A percentile compares a stretch with the other conserved stretches of the same genome.
These are phyloP conservation scores for Fusarium sp. DNA, from an alignment of 2,329 filamentous ascomycete species.

Conservation along the genomic window DNA sequence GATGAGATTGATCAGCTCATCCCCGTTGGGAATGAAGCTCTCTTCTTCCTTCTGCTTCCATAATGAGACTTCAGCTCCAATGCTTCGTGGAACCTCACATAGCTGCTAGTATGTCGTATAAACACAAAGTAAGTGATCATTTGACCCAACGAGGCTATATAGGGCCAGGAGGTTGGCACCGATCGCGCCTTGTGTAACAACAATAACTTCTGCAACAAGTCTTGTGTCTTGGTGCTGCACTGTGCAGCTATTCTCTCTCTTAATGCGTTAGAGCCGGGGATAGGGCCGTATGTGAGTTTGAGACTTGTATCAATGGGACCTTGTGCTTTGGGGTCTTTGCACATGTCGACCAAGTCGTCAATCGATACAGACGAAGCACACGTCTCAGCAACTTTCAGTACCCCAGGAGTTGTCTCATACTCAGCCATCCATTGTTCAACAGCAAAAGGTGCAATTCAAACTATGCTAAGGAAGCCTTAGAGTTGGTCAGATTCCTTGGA, in stretches of 20 bases:
- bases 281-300: constrained; percentile 78
- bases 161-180: constrained; percentile 85
- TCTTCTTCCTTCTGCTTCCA: constrained; percentile 76
- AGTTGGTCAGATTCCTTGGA: background rate
- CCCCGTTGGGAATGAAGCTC: constrained; percentile 73
- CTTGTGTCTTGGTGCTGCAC: constrained; percentile 67
- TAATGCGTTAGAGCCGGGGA: constrained; percentile 73
- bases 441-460: constrained; percentile 68
- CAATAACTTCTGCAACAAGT: constrained; percentile 66
- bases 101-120: constrained; percentile 90
- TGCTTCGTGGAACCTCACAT: constrained; percentile 76
- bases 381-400: constrained; percentile 81
- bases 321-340: constrained; percentile 59
- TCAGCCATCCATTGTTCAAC: constrained; percentile 79
- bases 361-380: constrained; percentile 81
- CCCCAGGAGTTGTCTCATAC: constrained; percentile 65
- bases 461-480: constrained; percentile 53
- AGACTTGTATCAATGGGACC: constrained; percentile 60
- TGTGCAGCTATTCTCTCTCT: constrained; percentile 72
- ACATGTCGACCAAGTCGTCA: constrained; percentile 70
- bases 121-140: constrained; percentile 87
- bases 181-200: constrained; percentile 85
- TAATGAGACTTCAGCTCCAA: constrained; percentile 80
- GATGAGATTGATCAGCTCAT: constrained; percentile 73
- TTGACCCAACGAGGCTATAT: constrained; percentile 75